A percentile compares a stretch with the other conserved stretches of the same genome.
phyloP scores from a whole-genome alignment of 1,139 yeast genomes.

The Wickerhamiella infanticola region DNA sequence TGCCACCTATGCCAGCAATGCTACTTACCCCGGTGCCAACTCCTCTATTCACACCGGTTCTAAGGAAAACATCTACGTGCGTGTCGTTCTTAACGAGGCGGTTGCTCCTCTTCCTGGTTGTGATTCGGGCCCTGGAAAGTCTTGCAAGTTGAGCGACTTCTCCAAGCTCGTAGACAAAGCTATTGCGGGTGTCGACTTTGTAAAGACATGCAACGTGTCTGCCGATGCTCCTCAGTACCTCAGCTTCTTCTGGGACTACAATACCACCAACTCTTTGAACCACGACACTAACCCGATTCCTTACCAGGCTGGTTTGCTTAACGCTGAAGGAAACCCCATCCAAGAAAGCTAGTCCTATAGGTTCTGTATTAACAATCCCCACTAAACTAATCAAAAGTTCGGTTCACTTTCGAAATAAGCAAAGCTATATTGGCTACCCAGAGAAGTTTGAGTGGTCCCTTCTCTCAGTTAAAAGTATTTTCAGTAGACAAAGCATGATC shows the following conservation, averaged over 20 bases:
- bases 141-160: slow-evolving; percentile 35
- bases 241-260: slow-evolving; percentile 22
- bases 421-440: too few relatives aligned
- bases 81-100: slow-evolving; percentile 44
- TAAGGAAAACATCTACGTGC: slow-evolving; percentile 27
- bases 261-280: slow-evolving; percentile 16
- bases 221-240: slow-evolving; percentile 17
- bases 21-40: slow-evolving; percentile 5
- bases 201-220: slow-evolving; percentile 17
- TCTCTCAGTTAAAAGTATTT: too few relatives aligned
- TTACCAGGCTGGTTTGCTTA: slow-evolving; percentile 13
- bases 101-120: slow-evolving; percentile 42
- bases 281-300: slow-evolving; percentile 13
- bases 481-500: too few relatives aligned
- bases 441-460: too few relatives aligned
- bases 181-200: slow-evolving; percentile 11
- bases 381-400: too few relatives aligned
- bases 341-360: too few relatives aligned
- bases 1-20: slow-evolving; percentile 9
- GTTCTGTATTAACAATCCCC: too few relatives aligned
- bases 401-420: too few relatives aligned
- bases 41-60: slow-evolving; percentile 8
- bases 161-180: slow-evolving; percentile 12
- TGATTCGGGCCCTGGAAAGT: slow-evolving; percentile 45
- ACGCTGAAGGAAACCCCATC: slow-evolving; percentile 3